phyloP scores from a whole-genome alignment of 1,284 basidiomycete genomes.

The Irpex sp. region DNA sequence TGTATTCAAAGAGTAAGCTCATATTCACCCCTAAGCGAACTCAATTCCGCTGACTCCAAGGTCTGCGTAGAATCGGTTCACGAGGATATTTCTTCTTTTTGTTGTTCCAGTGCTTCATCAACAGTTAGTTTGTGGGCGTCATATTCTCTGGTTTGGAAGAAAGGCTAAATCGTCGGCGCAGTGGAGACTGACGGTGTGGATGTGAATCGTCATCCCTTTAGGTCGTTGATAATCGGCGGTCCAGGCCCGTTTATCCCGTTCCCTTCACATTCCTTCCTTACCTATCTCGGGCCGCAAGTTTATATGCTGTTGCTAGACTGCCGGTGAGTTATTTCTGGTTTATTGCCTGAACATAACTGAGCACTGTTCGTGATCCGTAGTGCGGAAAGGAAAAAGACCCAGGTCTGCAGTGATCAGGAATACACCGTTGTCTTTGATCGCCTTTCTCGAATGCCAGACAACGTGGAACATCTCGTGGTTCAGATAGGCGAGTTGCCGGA shows the following conservation, averaged over 20 bases:
- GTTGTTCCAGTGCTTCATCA: constrained; percentile 89
- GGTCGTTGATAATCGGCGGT: constrained; percentile 72
- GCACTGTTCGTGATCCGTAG: constrained; percentile 33
- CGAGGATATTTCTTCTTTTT: constrained; percentile 90
- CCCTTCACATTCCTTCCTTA: constrained; percentile 79
- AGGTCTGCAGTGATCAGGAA: constrained; percentile 70
- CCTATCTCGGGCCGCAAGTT: constrained; percentile 69
- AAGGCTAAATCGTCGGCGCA: constrained; percentile 23
- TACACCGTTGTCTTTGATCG: constrained; percentile 75
- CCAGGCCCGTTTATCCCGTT: constrained; percentile 74
- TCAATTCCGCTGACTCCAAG: not conserved
- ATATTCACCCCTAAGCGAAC: not conserved
- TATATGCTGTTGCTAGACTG: constrained; percentile 82
- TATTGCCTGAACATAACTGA: not conserved
- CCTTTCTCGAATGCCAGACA: constrained; percentile 51
- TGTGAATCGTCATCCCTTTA: constrained; percentile 62
- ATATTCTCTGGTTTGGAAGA: not conserved
- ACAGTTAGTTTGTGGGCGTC: constrained; percentile 42
- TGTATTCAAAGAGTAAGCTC: constrained; percentile 66
- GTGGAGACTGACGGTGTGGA: constrained; percentile 74
- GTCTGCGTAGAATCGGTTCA: constrained; percentile 58
- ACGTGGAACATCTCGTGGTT: constrained; percentile 79
- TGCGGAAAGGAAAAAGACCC: constrained; percentile 81
- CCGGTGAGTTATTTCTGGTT: constrained; percentile 46
- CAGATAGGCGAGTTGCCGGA: constrained; percentile 55